These are phyloP conservation scores for Vigna hirtella DNA, from an alignment of 306 rosid genomes.

Conservation along the genomic window DNA sequence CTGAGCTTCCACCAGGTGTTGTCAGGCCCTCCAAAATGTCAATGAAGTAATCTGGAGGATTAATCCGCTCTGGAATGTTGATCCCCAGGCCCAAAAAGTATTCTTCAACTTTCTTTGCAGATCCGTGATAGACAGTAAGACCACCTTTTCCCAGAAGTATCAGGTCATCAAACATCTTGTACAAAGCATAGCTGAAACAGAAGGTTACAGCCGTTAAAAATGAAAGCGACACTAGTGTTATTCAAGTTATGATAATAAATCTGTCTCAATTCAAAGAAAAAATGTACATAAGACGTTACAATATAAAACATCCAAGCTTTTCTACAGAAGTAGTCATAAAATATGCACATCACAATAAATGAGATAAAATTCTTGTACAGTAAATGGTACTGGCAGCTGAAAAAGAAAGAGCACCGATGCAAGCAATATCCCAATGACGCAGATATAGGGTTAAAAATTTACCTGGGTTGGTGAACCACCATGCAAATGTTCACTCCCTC, in stretches of 20 bases:
- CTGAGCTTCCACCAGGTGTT: constrained; percentile 58
- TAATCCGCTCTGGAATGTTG: constrained; percentile 78
- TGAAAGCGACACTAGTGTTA: constrained; percentile 6
- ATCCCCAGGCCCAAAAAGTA: constrained; percentile 87
- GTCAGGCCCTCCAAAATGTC: constrained; percentile 91
- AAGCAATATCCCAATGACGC: constrained; percentile 23
- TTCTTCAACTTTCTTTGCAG: constrained; percentile 78
- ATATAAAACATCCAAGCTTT: not conserved
- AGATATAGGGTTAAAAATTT: constrained; percentile 36
- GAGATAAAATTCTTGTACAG: not conserved
- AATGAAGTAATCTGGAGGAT: constrained; percentile 93
- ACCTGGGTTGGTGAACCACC: constrained; percentile 99
- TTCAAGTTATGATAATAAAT: not conserved
- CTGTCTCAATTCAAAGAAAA: not conserved
- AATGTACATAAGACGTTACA: not conserved
- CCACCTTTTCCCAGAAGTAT: constrained; percentile 99
- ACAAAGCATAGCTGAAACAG: constrained; percentile 85
- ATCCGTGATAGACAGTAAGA: constrained; percentile 89
- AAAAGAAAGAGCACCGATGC: not conserved
- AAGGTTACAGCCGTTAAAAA: constrained; percentile 39
- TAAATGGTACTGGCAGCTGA: constrained; percentile 8
- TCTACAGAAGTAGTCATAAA: not conserved
- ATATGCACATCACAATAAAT: no score
- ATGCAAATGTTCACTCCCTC: constrained; percentile 94
- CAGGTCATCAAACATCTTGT: constrained; percentile 96